Conservation (phyloP, 176 grass and related monocot genomes). For the Secale cereale region DNA sequence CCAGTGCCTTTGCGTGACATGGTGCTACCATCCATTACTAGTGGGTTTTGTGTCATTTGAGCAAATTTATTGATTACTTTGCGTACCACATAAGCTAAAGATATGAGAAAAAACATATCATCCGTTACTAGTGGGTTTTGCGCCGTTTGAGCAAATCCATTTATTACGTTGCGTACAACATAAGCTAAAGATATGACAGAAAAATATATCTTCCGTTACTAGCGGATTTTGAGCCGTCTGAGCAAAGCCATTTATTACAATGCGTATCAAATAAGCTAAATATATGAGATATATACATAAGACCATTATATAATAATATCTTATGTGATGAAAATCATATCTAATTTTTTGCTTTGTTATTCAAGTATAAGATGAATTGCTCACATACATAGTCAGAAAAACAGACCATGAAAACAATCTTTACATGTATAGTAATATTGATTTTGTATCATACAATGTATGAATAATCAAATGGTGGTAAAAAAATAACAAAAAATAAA, state of each 20-base stretch:
- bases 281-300: no score
- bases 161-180: not conserved
- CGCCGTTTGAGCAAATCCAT: not conserved
- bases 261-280: not conserved
- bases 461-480: no score
- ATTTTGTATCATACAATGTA: no score
- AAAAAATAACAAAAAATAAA: no score
- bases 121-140: not conserved
- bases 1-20: no score
- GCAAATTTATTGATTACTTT: not conserved
- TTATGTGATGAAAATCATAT: no score
- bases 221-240: not conserved
- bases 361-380: no score
- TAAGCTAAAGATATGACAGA: not conserved
- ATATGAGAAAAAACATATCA: not conserved
- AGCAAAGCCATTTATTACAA: not conserved
- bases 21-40: not conserved
- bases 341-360: no score
- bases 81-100: not conserved
- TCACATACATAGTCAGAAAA: no score
- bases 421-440: no score
- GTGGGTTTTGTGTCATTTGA: not conserved
- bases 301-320: not conserved
- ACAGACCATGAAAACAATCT: no score
- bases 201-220: not conserved